A percentile compares a stretch with the other conserved stretches of the same genome.
Conservation (phyloP, 2,329 filamentous ascomycete species). For the Falciphora oryzae region DNA sequence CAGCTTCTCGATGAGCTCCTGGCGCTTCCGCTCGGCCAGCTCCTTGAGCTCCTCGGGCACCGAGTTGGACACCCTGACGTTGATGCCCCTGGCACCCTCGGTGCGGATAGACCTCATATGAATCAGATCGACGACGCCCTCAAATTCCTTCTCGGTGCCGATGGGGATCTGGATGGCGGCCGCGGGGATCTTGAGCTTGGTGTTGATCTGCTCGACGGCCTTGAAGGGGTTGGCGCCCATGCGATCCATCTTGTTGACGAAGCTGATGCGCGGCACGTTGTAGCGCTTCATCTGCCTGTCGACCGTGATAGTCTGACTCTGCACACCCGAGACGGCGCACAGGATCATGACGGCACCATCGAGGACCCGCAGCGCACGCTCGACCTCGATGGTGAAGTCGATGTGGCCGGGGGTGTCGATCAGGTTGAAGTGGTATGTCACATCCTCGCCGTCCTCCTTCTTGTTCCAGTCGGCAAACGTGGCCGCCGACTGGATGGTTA, state of each 20-base stretch:
- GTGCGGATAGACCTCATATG: conserved; percentile 92
- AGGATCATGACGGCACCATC: conserved; percentile 98
- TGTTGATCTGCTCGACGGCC: conserved; percentile 94
- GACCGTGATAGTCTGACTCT: conserved; percentile 96
- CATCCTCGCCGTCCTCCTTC: conserved; percentile 68
- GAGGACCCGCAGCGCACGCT: conserved; percentile 87
- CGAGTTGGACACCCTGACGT: conserved; percentile 68
- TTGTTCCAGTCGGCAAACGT: conserved; percentile 98
- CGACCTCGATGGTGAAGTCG: conserved; percentile 98
- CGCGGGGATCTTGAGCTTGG: conserved; percentile 87
- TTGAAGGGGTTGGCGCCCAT: conserved; percentile 99
- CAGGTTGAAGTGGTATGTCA: conserved; percentile 95
- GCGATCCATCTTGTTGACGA: conserved; percentile 99
- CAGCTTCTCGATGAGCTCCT: conserved; percentile 84
- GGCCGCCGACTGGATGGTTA: conserved; percentile 96
- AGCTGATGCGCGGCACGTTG: conserved; percentile 90
- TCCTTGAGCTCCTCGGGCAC: conserved; percentile 74
- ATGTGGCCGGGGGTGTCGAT: conserved; percentile 99
- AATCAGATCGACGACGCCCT: conserved; percentile 88
- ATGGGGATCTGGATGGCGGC: conserved; percentile 95
- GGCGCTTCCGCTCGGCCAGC: conserved; percentile 76
- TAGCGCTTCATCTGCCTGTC: conserved; percentile 98
- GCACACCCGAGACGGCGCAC: conserved; percentile 93
- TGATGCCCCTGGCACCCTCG: conserved; percentile 75
- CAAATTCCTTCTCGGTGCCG: conserved; percentile 83